A percentile compares a stretch with the other conserved stretches of the same genome.
Evolutionary conservation across 768 basidiomycete genomes (phyloP).

Genomic region (Leccinum subtestaceum): DNA sequence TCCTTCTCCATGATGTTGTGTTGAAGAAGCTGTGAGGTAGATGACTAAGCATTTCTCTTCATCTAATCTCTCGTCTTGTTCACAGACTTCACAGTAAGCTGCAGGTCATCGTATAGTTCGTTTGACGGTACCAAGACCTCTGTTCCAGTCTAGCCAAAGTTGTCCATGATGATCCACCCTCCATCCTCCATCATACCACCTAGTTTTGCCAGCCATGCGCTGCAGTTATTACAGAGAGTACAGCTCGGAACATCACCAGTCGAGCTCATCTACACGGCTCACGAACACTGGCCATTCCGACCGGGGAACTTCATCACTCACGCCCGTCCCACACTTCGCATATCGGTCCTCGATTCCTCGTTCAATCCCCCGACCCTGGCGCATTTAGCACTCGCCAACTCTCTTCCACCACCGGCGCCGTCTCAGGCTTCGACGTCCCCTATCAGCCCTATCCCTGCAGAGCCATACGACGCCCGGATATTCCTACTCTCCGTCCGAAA

Average conservation of each 20-base stretch:
- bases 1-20: conserved; percentile 59
- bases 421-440: not conserved
- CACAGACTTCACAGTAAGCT: conserved; percentile 6
- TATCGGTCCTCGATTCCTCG: conserved; percentile 85
- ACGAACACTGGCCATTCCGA: conserved; percentile 64
- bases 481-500: conserved; percentile 84
- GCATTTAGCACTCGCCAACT: conserved; percentile 72
- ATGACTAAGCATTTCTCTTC: conserved; percentile 23
- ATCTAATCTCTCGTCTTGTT: conserved; percentile 20
- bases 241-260: conserved; percentile 46
- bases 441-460: conserved; percentile 1
- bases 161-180: conserved; percentile 7
- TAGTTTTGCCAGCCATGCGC: conserved; percentile 22
- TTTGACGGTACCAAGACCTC: not conserved
- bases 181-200: no score
- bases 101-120: not conserved
- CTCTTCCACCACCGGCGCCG: conserved; percentile 24
- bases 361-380: conserved; percentile 92
- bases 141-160: not conserved
- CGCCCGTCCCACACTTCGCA: conserved; percentile 34
- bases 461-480: conserved; percentile 66
- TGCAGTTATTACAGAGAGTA: conserved; percentile 30
- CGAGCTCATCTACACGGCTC: conserved; percentile 61
- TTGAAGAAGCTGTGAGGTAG: not conserved
- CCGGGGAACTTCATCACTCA: conserved; percentile 15